phyloP scores from a whole-genome alignment of 768 basidiomycete species.

The Amanita pseudoporphyria region DNA sequence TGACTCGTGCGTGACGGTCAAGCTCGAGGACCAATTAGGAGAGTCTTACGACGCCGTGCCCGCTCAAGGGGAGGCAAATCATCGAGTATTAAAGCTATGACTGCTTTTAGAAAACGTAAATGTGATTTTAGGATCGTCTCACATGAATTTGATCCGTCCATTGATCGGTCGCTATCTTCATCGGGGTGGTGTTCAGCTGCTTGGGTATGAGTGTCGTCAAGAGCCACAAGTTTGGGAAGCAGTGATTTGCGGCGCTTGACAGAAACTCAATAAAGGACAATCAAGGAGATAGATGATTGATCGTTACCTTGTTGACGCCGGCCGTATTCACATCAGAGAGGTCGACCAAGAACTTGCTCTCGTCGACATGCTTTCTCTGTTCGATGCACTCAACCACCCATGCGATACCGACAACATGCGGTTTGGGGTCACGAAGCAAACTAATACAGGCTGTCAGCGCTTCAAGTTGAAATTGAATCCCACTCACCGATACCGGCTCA shows the following conservation, averaged over 20 bases:
- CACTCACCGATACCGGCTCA: constrained; percentile 59
- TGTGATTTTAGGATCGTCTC: constrained; percentile 13
- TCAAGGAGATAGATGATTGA: neutral
- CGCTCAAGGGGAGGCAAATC: constrained; percentile 63
- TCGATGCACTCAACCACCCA: constrained; percentile 89
- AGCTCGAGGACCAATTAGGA: constrained; percentile 21
- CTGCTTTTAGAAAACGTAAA: constrained; percentile 6
- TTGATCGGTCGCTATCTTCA: constrained; percentile 28
- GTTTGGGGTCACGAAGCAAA: constrained; percentile 56
- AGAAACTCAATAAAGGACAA: constrained; percentile 5
- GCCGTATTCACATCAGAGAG: constrained; percentile 49
- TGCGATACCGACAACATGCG: constrained; percentile 70
- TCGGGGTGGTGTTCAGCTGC: constrained; percentile 17
- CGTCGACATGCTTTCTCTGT: constrained; percentile 51
- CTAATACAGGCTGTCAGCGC: constrained; percentile 21
- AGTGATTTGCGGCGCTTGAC: constrained; percentile 65
- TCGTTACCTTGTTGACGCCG: constrained; percentile 51
- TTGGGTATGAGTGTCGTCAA: constrained; percentile 15
- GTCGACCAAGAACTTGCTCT: constrained; percentile 55
- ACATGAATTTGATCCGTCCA: constrained; percentile 38
- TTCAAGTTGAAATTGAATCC: neutral
- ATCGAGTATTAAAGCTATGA: constrained; percentile 33
- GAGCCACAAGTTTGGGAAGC: constrained; percentile 50
- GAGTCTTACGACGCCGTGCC: constrained; percentile 43
- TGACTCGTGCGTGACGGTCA: constrained; percentile 7